Evolutionary conservation across 2,329 filamentous ascomycete genomes (phyloP), one percentile per base, ranked within the genome.

Genomic region (Aspergillus oerlinghausenensis): DNA sequence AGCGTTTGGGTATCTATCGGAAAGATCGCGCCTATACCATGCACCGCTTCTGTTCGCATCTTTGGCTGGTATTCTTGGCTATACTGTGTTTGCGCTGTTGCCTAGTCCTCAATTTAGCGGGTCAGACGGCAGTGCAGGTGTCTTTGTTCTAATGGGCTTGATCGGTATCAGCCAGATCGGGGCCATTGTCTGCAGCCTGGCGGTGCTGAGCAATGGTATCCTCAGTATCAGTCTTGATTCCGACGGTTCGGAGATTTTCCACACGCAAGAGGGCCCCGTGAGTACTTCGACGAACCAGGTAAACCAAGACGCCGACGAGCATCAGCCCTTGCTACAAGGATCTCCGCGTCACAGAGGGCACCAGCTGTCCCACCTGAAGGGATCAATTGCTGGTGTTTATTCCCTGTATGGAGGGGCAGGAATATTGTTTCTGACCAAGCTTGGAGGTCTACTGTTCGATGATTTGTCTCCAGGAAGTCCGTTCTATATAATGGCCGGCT

Each of bases 81-180:
- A 97, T 71, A 73, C 83, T 3, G 76, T 82, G 1, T 91, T 99
- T 64, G 90, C 90, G 0, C 80, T 84, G n/a, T 80, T 96, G 2
- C 75, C 81, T 14, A 95, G 87, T 65, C 92, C 92, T 0, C 89
- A 96, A 67, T 85, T 86, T 55, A 84, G 82, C 29, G 86, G 86
- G 3, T 80, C 88, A 26, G 85, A 89, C 35, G 90, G 89, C 19
- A 84, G 80, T 35, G 82, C 84, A 0, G 79, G 76, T 10, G 85
- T 96, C 17, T 92, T 95, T 68, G 62, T 92, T 11, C 83, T 93
- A 17, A 90, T 92, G 45, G 84, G 88, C 0, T 76, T 96, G 19
- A 85, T 97, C 42, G 94, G 94, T 14, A 84, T 96, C 68, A 95
- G 90, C 67, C 94, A 99, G 74, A 97, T 99, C 60, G 94, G 93